Evolutionary conservation across 352 stramenopile genomes (phyloP).

Genomic region (Plasmopara muralis): DNA sequence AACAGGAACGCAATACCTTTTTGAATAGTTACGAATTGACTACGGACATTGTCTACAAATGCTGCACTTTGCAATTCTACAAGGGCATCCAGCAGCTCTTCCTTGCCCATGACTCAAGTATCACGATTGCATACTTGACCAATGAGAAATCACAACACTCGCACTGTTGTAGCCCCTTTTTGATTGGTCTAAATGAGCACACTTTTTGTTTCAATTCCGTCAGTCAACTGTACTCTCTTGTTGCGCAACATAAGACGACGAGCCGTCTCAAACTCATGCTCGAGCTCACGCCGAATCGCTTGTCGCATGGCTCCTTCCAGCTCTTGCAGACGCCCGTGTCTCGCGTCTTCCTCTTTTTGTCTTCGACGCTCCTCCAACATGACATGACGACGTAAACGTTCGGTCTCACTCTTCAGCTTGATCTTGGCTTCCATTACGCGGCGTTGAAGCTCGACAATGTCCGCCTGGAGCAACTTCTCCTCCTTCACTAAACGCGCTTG

Average conservation of each 20-base stretch:
- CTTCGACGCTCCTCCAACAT: constrained; percentile 35
- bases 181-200: background rate
- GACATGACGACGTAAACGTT: constrained; percentile 43
- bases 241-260: constrained; percentile 33
- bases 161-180: background rate
- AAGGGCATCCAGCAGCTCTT: constrained; percentile 41
- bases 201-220: too few species aligned
- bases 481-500: constrained; percentile 24
- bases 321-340: constrained; percentile 30
- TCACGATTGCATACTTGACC: constrained; percentile 8
- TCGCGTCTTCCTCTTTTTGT: constrained; percentile 41
- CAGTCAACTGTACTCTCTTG: constrained; percentile 8
- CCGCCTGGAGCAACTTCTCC: constrained; percentile 21
- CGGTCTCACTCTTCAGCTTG: constrained; percentile 27
- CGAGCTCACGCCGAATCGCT: constrained; percentile 56
- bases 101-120: constrained; percentile 29
- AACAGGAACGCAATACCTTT: constrained; percentile 17
- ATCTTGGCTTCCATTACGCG: constrained; percentile 24
- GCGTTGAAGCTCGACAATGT: constrained; percentile 27
- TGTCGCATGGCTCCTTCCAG: constrained; percentile 38
- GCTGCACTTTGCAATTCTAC: constrained; percentile 19
- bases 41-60: constrained; percentile 16
- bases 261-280: constrained; percentile 49
- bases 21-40: constrained; percentile 18
- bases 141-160: constrained; percentile 7